Evolutionary conservation across 2,329 filamentous ascomycete species (phyloP).

Genomic region (Trichophyton rubrum): DNA sequence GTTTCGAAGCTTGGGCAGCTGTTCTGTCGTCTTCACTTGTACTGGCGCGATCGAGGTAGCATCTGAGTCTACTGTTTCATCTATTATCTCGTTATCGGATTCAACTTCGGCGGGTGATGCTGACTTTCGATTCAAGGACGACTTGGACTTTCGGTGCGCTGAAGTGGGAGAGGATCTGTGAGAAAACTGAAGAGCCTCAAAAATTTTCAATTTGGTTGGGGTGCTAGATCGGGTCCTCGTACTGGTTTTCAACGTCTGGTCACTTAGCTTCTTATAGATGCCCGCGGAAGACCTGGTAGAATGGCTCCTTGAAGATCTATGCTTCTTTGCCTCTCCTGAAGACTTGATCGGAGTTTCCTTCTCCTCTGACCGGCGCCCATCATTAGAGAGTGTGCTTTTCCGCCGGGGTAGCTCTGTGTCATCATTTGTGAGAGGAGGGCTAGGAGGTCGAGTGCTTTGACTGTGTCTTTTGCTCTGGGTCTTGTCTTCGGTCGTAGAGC

Average conservation of each 20-base stretch:
- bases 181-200: constrained; percentile 24
- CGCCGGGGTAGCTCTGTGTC: constrained; percentile 27
- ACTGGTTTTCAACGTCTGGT: constrained; percentile 25
- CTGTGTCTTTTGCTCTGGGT: constrained; percentile 14
- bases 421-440: constrained; percentile 36
- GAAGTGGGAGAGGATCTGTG: constrained; percentile 26
- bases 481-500: constrained; percentile 21
- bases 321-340: constrained; percentile 5
- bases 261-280: constrained; percentile 25
- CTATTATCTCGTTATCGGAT: constrained; percentile 18
- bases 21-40: constrained; percentile 21
- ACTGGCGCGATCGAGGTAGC: constrained; percentile 36
- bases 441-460: constrained; percentile 29
- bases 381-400: constrained; percentile 26
- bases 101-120: constrained; percentile 21
- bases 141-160: constrained; percentile 18
- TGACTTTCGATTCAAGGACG: constrained; percentile 23
- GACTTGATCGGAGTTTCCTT: constrained; percentile 14
- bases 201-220: constrained; percentile 26
- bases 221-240: constrained; percentile 28
- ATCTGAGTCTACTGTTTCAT: constrained; percentile 31
- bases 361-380: constrained; percentile 20
- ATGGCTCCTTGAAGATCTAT: constrained; percentile 15
- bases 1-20: neutral
- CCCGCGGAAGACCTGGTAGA: constrained; percentile 33